Evolutionary conservation across 2,329 filamentous ascomycete genomes (phyloP), one percentile per base, ranked within the genome.

Genomic region (Incumbomyces lentus): DNA sequence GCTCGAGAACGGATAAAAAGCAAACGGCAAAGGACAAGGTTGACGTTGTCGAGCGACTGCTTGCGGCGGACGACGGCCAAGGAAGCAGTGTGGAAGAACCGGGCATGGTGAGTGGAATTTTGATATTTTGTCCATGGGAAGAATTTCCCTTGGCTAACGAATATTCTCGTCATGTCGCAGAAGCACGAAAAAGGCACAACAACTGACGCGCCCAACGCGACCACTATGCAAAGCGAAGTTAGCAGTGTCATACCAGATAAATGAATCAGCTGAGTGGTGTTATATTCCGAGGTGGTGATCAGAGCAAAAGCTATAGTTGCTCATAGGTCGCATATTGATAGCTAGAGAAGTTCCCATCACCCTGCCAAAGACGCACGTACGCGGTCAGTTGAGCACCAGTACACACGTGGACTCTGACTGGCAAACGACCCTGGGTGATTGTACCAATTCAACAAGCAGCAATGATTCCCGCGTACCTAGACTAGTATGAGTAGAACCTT

Each of bases 1-100:
- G 90, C 1, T 84, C 84, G 22, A 79, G 87, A 59, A 93, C 83
- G 58, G 88, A 95, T 62, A 94, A 94, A 75, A 76, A 74, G 62
- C 87, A 95, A 68, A 79, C 78, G 2, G 83, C 84, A 31, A 75
- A 81, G 60, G 84, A 93, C 54, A 95, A 94, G 69, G 84, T 94
- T 17, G 67, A 66, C 18, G 73, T 72, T 42, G 77, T 82, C 30
- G 68, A 76, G 54, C 66, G 68, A 55, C 55, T 81, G 46, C 58
- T 81, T 51, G 67, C 59, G 22, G 49, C 37, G 2, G 59, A 60
- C 22, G 17, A 46, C 7, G 22, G 40, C 19, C 16, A 40, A 19
- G 18, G 5, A n/a, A 35, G 33, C 33, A 39, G 14, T 39, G 18
- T 18, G n/a, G 38, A 40, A 16, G 38, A 40, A 12, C 38, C 38